Conservation (phyloP, 2,329 filamentous ascomycete genomes). For the Aschersonia sp. region DNA sequence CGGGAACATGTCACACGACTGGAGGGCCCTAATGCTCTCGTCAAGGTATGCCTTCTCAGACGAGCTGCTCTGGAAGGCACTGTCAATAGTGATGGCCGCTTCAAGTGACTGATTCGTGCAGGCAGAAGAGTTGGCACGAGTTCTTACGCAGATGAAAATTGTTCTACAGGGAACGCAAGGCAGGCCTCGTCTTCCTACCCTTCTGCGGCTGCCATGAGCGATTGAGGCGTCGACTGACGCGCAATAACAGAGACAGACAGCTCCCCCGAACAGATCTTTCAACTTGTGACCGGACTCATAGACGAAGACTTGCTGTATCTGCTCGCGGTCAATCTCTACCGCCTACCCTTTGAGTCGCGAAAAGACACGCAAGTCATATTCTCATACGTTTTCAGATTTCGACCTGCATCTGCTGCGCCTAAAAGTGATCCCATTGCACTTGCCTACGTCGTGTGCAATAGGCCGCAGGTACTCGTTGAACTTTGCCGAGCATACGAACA, state of each 20-base stretch:
- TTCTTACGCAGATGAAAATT: constrained; percentile 81
- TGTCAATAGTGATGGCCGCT: background rate
- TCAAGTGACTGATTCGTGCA: constrained; percentile 19
- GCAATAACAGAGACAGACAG: constrained; percentile 57
- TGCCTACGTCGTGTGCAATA: constrained; percentile 73
- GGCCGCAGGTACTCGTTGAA: constrained; percentile 76
- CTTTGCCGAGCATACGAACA: constrained; percentile 82
- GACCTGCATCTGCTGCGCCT: constrained; percentile 50
- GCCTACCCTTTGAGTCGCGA: constrained; percentile 85
- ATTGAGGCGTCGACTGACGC: background rate
- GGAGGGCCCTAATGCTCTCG: constrained; percentile 30
- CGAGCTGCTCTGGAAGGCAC: background rate
- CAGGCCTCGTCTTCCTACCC: constrained; percentile 19
- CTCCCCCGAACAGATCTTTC: constrained; percentile 74
- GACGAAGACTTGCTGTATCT: constrained; percentile 79
- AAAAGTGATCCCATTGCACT: constrained; percentile 70
- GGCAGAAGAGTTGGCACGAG: constrained; percentile 77
- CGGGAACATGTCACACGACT: constrained; percentile 37
- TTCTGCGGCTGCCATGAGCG: too few relatives aligned
- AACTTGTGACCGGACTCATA: constrained; percentile 71
- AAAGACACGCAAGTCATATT: constrained; percentile 95
- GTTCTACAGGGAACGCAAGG: constrained; percentile 87
- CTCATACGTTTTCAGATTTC: constrained; percentile 86
- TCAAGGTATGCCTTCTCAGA: constrained; percentile 24
- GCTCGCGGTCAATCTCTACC: constrained; percentile 68